Base-by-base conservation (phyloP, 2,329 filamentous ascomycete genomes). In the Nemania serpens region DNA sequence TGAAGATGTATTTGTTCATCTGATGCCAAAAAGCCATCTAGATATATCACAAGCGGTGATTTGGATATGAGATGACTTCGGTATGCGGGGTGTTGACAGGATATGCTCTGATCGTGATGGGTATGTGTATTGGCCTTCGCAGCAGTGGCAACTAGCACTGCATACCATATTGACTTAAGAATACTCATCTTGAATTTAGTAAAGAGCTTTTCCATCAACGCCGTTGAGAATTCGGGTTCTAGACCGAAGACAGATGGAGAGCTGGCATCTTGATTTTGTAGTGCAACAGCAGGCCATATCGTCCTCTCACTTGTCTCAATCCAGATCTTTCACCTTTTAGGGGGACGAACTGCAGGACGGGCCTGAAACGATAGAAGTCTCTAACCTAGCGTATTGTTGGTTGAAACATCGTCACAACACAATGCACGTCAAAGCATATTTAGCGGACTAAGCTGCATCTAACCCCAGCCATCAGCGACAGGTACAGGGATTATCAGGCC, bases 21-120 rank as follows among this genome's bases (percentile, higher is more conserved):
- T 9, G 67, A 54, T 1, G 72, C 77, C 34, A 79, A 60, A 61
- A 79, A 79, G 37, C 73, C 67, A 22, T 69, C 68, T 9, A 78
- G 70, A 48, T 79, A 79, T 34, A 78, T 73, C 12, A 79, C 75
- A 5, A 78, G 59, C 1, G 77, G 77, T 17, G 75, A 75, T 49
- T 70, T 70, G 12, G 75, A 76, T 45, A 75, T 65, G n/a, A 76
- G 65, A 33, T 73, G 69, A 13, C 69, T 69, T 45, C 71, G 66
- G 46, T 75, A 76, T 34, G 67, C 65, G 13, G 74, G 72, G 55
- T 76, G 73, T 46, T 69, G 63, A 58, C 75, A 76, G n/a, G 64
- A 64, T 17, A 12, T 12, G 12, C 42, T 58, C 17, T 46, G 61
- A 50, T 9, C 39, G 29, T 13, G 70, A 53, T 68, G 62, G 54